Base-by-base conservation (phyloP, 176 grass and related monocot species). In the barley (Hordeum vulgare) region DNA sequence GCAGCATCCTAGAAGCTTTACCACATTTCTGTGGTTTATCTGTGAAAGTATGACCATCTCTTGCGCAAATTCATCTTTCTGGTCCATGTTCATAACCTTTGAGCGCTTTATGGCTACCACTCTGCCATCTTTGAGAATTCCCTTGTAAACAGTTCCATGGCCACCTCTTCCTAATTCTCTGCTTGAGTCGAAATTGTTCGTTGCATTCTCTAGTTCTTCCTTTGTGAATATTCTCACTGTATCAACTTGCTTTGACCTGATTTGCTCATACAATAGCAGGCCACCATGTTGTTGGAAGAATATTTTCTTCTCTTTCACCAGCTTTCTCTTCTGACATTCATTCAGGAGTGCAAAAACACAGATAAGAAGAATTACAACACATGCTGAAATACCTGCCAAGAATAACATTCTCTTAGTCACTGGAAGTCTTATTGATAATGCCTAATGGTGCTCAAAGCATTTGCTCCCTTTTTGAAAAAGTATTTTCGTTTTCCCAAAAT, bases 231-330 rank as follows among this genome's bases (percentile, higher is more conserved):
- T 70, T 83, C 80, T 78, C 1, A 88, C 59, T 58, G 73, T 83
- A 60, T 83, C 86, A 49, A 88, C 41, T 83, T 88, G 80, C 41
- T 77, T 88, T n/a, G 86, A 88, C 12, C 79, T 83, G 53, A 88
- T 83, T 54, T 83, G 21, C 18, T 88, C 86, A 83, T 88, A 88
- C 40, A 88, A 15, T 64, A 83, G 21, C 1, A 83, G n/a, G n/a
- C 79, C 86, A 4, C 86, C 80, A 41, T 88, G 83, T 83, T 81
- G 42, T 54, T 81, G 59, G 70, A 74, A 74, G 70, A 74, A 74
- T 29, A 26, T 29, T 2, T 49, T 0, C 70, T 49, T 74, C 29
- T 74, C 70, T 51, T 74, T 74, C 18, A 2, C 9, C 41, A 74
- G 15, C 42, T 1, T 74, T 29, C 70, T 74, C 41, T 74, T 74